Base-by-base conservation (phyloP, 352 stramenopile species). In the Albugo laibachii region DNA sequence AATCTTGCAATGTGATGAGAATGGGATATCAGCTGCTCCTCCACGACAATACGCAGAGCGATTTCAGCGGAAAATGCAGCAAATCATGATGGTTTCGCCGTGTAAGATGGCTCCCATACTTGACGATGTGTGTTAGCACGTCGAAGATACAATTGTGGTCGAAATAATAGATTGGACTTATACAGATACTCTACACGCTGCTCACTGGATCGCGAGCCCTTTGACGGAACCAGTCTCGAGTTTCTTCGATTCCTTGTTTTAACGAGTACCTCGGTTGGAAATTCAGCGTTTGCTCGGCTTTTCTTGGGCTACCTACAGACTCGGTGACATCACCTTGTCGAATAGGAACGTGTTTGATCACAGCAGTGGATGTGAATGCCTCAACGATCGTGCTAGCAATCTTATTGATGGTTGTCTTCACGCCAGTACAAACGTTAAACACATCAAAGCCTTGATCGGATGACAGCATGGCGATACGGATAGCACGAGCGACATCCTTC, bases 371-470 rank as follows among this genome's bases (percentile, higher is more conserved):
- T 8, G 51, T 53, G 39, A 83, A 89, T 43, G 68, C 74, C 41
- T 80, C 71, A 12, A 83, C 58, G 46, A 89, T 78, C 24, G 59
- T 59, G 51, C 79, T 27, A 3, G 73, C 76, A 18, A 85, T 64
- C 20, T 57, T 66, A 41, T 71, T 74, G 38, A 89, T 61, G 11
- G 71, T 61, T 27, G 69, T 81, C 58, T 83, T 84, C 45, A 79
- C 39, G 15, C 73, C 76, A 21, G 73, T 89, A 61, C 73, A 89
- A 45, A 89, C 71, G 51, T 89, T 89, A 46, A 85, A 89, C 16
- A 83, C 73, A 49, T 89, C 69, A 45, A 84, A 89, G 36, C 78
- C 60, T 27, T 72, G 56, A 55, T 79, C 61, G 27, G 50, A 51
- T 20, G 83, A 47, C 41, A 86, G 56, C 70, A 89, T 83, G 19